Evolutionary conservation across 768 basidiomycete genomes (phyloP).

Genomic region (Lentinula boryana): DNA sequence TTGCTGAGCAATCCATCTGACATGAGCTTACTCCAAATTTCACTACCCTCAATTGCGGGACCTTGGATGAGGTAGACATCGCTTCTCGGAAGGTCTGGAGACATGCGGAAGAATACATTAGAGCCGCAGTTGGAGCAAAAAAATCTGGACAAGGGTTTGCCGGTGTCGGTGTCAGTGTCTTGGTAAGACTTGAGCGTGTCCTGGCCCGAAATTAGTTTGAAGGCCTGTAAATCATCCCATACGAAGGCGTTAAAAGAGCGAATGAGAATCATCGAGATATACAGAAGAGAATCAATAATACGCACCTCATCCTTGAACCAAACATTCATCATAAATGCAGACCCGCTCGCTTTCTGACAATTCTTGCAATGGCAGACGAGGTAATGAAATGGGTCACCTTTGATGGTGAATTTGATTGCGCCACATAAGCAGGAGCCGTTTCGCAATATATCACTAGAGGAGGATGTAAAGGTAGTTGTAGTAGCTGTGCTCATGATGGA

Average conservation of each 20-base stretch:
- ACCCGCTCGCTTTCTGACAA: conserved; percentile 34
- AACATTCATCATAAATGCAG: conserved; percentile 33
- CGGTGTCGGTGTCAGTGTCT: conserved; percentile 25
- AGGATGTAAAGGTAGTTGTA: not conserved
- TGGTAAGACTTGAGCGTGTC: conserved; percentile 21
- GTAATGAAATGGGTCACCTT: conserved; percentile 29
- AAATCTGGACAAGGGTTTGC: conserved; percentile 20
- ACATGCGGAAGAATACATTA: conserved; percentile 18
- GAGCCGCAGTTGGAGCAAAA: conserved; percentile 32
- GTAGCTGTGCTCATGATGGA: not conserved
- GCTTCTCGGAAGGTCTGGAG: conserved; percentile 3
- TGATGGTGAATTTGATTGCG: conserved; percentile 26
- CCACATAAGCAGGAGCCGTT: conserved; percentile 28
- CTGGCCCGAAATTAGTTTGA: conserved; percentile 20
- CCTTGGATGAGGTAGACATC: not conserved
- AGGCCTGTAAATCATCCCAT: conserved; percentile 15
- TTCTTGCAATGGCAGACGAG: conserved; percentile 38
- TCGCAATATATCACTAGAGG: not conserved
- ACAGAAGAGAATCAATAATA: no score
- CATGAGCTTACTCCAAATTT: not conserved
- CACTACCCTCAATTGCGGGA: not conserved
- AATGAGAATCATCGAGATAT: not conserved
- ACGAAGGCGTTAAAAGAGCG: not conserved
- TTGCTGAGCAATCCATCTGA: not conserved
- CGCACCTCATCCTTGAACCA: conserved; percentile 29